Conservation (phyloP, 306 rosid genomes). For the Fagus sylvatica region DNA sequence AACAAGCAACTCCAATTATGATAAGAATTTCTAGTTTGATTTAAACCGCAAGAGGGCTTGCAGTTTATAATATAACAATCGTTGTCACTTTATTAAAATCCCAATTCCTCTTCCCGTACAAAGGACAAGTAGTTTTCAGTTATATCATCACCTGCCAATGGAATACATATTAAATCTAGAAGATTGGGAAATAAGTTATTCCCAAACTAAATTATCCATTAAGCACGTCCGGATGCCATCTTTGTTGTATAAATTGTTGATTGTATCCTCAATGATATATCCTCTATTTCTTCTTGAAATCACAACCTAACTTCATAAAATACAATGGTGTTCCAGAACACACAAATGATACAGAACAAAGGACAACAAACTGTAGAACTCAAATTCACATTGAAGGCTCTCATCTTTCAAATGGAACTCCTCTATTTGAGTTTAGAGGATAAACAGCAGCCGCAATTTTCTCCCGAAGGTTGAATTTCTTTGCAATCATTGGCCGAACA, state of each 20-base stretch:
- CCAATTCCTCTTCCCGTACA: neutral
- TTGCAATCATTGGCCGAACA: constrained; percentile 86
- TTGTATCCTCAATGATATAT: constrained; percentile 17
- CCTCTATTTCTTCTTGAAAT: constrained; percentile 25
- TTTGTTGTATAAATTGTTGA: constrained; percentile 31
- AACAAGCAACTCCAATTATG: neutral
- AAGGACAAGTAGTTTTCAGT: neutral
- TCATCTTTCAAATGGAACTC: constrained; percentile 49
- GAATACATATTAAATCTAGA: constrained; percentile 6
- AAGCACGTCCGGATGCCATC: constrained; percentile 16
- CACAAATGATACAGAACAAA: constrained; percentile 33
- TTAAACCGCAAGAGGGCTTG: neutral
- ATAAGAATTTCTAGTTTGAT: neutral
- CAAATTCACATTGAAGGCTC: constrained; percentile 43
- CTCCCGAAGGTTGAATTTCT: constrained; percentile 77
- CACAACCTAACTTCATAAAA: constrained; percentile 35
- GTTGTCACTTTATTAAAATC: neutral
- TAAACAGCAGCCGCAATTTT: constrained; percentile 79
- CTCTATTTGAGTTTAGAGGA: constrained; percentile 55
- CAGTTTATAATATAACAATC: neutral
- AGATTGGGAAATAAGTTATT: constrained; percentile 33
- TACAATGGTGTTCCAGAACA: constrained; percentile 26
- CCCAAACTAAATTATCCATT: constrained; percentile 28
- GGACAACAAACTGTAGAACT: constrained; percentile 19
- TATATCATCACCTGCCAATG: constrained; percentile 5